phyloP scores from a whole-genome alignment of 441 rosid species.

The Melastoma candidum region DNA sequence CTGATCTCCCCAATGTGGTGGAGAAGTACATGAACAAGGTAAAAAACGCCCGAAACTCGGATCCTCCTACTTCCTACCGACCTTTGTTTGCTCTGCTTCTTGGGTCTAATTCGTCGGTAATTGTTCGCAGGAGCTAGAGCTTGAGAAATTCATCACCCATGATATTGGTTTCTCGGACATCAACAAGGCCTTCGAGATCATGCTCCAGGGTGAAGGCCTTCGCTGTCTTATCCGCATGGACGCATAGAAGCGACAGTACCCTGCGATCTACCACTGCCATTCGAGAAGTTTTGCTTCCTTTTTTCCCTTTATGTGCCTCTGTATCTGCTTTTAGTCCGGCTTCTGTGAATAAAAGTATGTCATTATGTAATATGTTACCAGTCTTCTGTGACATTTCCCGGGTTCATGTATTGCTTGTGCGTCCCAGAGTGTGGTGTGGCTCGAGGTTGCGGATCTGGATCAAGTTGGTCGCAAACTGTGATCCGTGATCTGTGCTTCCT shows the following conservation, averaged over 20 bases:
- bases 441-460: neutral
- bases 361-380: too few relatives aligned
- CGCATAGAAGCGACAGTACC: neutral
- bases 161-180: constrained; percentile 15
- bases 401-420: too few relatives aligned
- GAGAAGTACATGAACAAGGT: constrained; percentile 20
- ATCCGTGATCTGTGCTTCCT: neutral
- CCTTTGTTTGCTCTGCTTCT: neutral
- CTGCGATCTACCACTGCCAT: too few relatives aligned
- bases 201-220: constrained; percentile 9
- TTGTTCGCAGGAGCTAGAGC: constrained; percentile 13
- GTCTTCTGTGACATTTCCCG: too few relatives aligned
- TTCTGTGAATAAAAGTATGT: too few relatives aligned
- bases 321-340: too few relatives aligned
- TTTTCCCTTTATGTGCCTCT: too few relatives aligned
- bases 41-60: neutral
- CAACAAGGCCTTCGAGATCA: constrained; percentile 16
- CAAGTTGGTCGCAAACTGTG: neutral
- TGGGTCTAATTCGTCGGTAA: neutral
- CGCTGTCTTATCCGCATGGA: constrained; percentile 15
- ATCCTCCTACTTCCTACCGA: neutral
- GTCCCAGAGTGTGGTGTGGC: too few relatives aligned
- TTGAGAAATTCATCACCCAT: constrained; percentile 18
- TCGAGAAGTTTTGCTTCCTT: too few relatives aligned
- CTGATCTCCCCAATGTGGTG: constrained; percentile 18